phyloP scores from a whole-genome alignment of 345 rosid species.

The Rhodomyrtus tomentosa region DNA sequence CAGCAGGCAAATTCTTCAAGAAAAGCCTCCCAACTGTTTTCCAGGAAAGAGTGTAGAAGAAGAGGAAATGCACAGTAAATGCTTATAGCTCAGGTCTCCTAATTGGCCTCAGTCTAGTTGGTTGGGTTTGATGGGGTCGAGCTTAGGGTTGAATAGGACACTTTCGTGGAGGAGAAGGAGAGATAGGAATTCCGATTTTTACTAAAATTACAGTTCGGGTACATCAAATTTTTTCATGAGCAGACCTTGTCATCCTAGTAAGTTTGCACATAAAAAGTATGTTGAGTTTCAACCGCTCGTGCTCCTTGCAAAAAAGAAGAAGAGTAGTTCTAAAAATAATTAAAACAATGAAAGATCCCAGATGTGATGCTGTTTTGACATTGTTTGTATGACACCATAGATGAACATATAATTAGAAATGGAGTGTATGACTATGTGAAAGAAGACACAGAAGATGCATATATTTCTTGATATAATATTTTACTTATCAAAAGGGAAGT shows the following conservation, averaged over 20 bases:
- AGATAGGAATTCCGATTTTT: neutral
- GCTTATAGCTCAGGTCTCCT: neutral
- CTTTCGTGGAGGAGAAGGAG: neutral
- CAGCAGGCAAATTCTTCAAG: neutral
- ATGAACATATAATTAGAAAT: neutral
- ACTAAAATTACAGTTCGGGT: neutral
- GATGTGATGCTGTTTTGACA: neutral
- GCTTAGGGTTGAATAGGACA: neutral
- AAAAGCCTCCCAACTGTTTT: neutral
- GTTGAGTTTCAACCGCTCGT: neutral
- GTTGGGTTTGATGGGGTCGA: neutral
- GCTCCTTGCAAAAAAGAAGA: neutral
- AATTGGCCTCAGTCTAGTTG: neutral
- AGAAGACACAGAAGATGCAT: neutral
- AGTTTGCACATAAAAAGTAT: neutral
- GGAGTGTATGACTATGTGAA: neutral
- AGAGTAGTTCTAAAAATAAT: neutral
- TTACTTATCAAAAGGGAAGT: neutral
- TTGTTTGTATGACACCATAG: neutral
- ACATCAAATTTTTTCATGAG: rapidly evolving
- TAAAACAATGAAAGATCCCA: neutral
- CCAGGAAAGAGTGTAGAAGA: neutral
- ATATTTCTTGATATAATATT: neutral
- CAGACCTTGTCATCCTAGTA: neutral
- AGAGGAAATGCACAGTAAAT: neutral